A percentile compares a stretch with the other conserved stretches of the same genome.
Conservation (phyloP, 2,329 filamentous ascomycete species). For the Cladosporium sp. region DNA sequence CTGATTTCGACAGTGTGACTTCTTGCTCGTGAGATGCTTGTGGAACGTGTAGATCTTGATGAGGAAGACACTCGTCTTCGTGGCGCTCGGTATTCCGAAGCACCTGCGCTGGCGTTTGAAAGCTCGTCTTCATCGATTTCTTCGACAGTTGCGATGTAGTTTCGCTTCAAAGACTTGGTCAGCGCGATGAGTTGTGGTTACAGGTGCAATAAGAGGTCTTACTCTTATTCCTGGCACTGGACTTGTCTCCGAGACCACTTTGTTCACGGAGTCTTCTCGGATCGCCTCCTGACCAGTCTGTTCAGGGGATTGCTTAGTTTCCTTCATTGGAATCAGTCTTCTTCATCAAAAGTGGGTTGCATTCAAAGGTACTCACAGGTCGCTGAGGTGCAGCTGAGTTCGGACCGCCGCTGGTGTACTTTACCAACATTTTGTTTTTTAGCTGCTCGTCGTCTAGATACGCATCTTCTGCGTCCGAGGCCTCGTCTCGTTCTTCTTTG, state of each 20-base stretch:
- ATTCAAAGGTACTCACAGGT: no score
- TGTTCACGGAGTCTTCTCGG: background rate
- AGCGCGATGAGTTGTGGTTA: no score
- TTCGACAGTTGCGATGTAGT: background rate
- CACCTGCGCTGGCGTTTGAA: background rate
- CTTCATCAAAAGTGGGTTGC: no score
- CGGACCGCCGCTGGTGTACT: background rate
- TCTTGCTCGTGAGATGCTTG: no score
- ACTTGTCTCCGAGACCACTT: background rate
- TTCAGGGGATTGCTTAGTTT: background rate
- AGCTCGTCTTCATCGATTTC: background rate
- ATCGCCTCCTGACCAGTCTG: background rate
- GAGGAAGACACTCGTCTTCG: no score
- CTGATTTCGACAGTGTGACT: no score
- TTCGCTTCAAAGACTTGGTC: background rate
- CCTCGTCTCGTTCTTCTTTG: background rate
- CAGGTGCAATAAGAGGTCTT: background rate
- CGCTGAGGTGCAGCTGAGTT: background rate
- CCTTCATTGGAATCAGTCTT: background rate
- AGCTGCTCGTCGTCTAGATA: conserved; percentile 2
- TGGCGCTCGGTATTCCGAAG: background rate
- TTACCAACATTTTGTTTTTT: conserved; percentile 7
- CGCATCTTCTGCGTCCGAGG: conserved; percentile 1
- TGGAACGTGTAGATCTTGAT: no score
- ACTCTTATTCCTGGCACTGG: background rate